phyloP scores from a whole-genome alignment of 1,284 basidiomycete species.

The Trichosporon inkin region DNA sequence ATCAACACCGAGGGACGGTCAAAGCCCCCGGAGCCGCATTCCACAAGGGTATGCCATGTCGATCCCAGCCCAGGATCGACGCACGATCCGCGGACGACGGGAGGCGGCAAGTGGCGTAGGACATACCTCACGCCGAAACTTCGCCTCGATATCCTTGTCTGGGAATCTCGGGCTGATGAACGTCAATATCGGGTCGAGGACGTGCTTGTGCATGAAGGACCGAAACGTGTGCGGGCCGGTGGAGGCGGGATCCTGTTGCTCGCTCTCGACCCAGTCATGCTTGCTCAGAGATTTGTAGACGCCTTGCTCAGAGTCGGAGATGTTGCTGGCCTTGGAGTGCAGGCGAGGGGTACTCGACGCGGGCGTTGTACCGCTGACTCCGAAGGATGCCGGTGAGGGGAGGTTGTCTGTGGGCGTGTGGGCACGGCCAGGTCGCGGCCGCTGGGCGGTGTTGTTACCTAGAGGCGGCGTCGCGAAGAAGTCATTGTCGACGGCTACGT shows the following conservation, averaged over 20 bases:
- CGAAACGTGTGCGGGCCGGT: background rate
- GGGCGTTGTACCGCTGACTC: background rate
- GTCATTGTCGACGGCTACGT: background rate
- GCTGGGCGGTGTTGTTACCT: background rate
- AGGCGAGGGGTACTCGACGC: background rate
- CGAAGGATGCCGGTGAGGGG: background rate
- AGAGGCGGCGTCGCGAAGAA: background rate
- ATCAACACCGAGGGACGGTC: no score
- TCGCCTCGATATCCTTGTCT: slow-evolving; percentile 41
- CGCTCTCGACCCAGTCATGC: background rate
- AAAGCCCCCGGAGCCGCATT: no score
- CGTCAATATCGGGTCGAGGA: background rate
- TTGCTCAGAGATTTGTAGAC: background rate
- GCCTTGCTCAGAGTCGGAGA: background rate
- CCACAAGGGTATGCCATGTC: background rate
- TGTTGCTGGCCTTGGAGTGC: background rate
- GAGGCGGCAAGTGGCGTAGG: background rate
- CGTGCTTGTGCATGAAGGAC: background rate
- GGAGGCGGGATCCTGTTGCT: background rate
- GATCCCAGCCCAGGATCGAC: background rate
- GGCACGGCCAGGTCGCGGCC: background rate
- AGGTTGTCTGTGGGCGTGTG: no score
- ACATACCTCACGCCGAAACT: slow-evolving; percentile 42
- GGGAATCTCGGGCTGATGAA: slow-evolving; percentile 31
- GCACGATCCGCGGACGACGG: background rate